These are phyloP conservation scores for Vararia minispora DNA, from an alignment of 768 basidiomycete genomes.

Conservation along the genomic window DNA sequence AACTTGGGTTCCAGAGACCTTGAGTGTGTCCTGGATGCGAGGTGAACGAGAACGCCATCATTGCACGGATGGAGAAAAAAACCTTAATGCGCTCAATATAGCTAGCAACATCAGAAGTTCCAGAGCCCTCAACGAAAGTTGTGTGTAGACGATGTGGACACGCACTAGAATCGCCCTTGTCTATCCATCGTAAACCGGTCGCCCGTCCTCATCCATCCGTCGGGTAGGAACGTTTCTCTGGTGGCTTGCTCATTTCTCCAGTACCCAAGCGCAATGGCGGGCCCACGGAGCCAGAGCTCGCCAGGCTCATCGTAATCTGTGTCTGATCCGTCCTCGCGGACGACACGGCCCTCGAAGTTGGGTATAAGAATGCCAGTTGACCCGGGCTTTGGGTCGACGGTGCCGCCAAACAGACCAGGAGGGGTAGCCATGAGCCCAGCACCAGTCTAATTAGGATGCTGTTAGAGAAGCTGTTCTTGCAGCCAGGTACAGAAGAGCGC, in stretches of 20 bases:
- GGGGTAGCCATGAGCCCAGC: conserved; percentile 15
- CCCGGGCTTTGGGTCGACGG: conserved; percentile 21
- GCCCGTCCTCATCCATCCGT: conserved; percentile 70
- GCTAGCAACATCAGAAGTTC: conserved; percentile 27
- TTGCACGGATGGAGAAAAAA: not conserved
- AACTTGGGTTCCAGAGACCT: conserved; percentile 71
- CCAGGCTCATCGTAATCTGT: conserved; percentile 48
- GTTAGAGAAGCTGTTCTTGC: too few species aligned
- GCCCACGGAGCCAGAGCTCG: conserved; percentile 50
- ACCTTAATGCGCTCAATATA: conserved; percentile 75
- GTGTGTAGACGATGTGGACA: conserved; percentile 3
- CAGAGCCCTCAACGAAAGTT: not conserved
- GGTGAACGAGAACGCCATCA: not conserved
- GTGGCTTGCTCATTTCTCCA: conserved; percentile 62
- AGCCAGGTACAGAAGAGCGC: too few species aligned
- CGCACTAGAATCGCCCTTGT: conserved; percentile 57
- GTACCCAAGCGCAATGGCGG: conserved; percentile 55
- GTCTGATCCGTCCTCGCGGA: conserved; percentile 46
- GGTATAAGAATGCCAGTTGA: conserved; percentile 51
- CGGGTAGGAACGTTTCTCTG: conserved; percentile 45
- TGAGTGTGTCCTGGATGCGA: conserved; percentile 53
- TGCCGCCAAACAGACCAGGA: conserved; percentile 5
- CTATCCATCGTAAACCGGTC: conserved; percentile 55
- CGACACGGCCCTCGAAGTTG: conserved; percentile 51
- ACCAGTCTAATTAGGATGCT: too few species aligned